phyloP scores from a whole-genome alignment of 768 basidiomycete genomes.

The Xerocomus spinulosus region DNA sequence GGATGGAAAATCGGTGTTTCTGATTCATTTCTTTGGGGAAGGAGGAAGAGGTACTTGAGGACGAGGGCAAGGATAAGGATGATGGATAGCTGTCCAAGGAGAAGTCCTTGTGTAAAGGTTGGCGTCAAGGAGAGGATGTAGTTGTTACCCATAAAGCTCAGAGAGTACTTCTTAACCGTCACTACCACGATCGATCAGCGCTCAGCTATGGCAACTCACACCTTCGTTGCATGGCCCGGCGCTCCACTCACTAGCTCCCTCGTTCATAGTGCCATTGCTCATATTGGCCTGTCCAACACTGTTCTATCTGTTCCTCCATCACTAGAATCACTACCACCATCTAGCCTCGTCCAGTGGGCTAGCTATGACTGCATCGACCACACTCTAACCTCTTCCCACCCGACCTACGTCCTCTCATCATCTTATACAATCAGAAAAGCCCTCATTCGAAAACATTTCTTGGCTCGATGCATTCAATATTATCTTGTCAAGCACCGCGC shows the following conservation, averaged over 20 bases:
- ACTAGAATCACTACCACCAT: conserved; percentile 12
- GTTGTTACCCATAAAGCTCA: conserved; percentile 36
- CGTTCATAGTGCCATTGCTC: conserved; percentile 39
- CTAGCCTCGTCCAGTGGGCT: conserved; percentile 67
- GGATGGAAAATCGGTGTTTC: conserved; percentile 59
- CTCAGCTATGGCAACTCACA: conserved; percentile 9
- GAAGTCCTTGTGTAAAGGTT: conserved; percentile 92
- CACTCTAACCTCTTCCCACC: conserved; percentile 53
- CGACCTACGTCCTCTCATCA: conserved; percentile 58
- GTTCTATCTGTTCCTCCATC: conserved; percentile 28
- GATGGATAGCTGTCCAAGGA: conserved; percentile 90
- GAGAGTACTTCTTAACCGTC: too few relatives aligned
- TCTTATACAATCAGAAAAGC: conserved; percentile 89
- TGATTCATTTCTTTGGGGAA: conserved; percentile 58
- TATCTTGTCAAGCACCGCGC: conserved; percentile 68
- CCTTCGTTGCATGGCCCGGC: conserved; percentile 50
- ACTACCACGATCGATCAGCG: too few relatives aligned
- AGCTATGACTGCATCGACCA: conserved; percentile 87
- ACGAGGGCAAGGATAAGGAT: conserved; percentile 70
- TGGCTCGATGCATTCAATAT: conserved; percentile 67
- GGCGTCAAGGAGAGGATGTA: conserved; percentile 74
- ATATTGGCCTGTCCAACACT: conserved; percentile 27
- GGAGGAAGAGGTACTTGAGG: conserved; percentile 94
- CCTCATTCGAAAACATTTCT: conserved; percentile 90
- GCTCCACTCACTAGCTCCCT: conserved; percentile 52